phyloP scores from a whole-genome alignment of 1,284 basidiomycete genomes.

The Puccinia hordei region DNA sequence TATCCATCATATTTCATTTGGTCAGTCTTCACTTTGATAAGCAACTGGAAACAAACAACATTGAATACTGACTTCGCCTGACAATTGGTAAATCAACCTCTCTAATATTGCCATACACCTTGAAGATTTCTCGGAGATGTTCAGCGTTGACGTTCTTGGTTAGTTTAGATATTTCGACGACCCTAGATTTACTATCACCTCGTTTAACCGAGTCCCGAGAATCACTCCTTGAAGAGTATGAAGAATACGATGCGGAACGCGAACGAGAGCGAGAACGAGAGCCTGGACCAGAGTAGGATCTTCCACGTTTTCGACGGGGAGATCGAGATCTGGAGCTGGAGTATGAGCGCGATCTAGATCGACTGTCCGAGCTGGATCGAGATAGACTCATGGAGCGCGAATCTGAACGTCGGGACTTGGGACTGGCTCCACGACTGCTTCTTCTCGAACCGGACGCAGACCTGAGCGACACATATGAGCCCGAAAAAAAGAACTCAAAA shows the following conservation, averaged over 20 bases:
- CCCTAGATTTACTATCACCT: conserved; percentile 41
- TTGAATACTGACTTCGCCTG: conserved; percentile 72
- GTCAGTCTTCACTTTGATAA: not conserved
- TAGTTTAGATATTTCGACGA: conserved; percentile 75
- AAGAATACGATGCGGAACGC: conserved; percentile 31
- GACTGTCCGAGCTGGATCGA: conserved; percentile 24
- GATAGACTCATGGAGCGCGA: conserved; percentile 44
- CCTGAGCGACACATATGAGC: not conserved
- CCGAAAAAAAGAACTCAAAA: not conserved
- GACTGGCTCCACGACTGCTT: conserved; percentile 1
- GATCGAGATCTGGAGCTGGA: conserved; percentile 29
- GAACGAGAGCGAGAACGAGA: conserved; percentile 40
- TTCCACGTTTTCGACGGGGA: conserved; percentile 33
- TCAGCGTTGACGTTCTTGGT: conserved; percentile 80
- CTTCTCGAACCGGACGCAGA: not conserved
- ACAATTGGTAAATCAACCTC: conserved; percentile 84
- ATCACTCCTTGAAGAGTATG: conserved; percentile 35
- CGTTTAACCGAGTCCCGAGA: conserved; percentile 9
- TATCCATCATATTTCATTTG: conserved; percentile 32
- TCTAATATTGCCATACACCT: conserved; percentile 79
- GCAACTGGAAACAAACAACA: not conserved
- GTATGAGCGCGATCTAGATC: conserved; percentile 33
- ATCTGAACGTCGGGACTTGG: conserved; percentile 20
- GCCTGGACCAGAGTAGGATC: conserved; percentile 13
- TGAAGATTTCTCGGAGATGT: conserved; percentile 83